These are phyloP conservation scores for Lichtheimia corymbifera DNA, from an alignment of 371 early-diverging fungal species.

Conservation along the genomic window DNA sequence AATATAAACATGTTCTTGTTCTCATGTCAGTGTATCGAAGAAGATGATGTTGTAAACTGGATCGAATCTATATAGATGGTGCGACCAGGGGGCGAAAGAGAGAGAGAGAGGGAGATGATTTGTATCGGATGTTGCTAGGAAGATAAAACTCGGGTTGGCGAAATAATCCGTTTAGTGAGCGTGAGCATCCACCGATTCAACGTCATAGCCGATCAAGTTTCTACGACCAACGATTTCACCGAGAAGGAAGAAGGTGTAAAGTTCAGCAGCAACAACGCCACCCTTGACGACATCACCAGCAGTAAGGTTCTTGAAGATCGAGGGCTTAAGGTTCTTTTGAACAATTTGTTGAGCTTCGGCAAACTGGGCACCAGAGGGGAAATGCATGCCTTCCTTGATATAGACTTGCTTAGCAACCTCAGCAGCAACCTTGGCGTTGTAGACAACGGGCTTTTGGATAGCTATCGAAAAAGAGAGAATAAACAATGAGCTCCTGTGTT, in stretches of 20 bases:
- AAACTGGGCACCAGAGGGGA: constrained; percentile 62
- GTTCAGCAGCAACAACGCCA: constrained; percentile 65
- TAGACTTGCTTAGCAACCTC: constrained; percentile 76
- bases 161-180: too few relatives aligned
- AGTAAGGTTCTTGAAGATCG: constrained; percentile 55
- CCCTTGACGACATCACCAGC: constrained; percentile 50
- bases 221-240: constrained; percentile 77
- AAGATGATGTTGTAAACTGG: too few relatives aligned
- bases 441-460: constrained; percentile 50
- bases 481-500: too few relatives aligned
- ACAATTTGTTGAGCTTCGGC: constrained; percentile 55
- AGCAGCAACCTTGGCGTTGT: constrained; percentile 66
- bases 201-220: constrained; percentile 72
- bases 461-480: constrained; percentile 24
- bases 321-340: constrained; percentile 48
- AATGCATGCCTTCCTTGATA: constrained; percentile 67
- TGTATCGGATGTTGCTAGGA: too few relatives aligned
- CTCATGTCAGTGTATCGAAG: too few relatives aligned
- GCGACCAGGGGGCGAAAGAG: too few relatives aligned
- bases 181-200: constrained; percentile 54
- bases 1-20: too few relatives aligned
- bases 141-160: too few relatives aligned
- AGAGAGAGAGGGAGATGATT: too few relatives aligned
- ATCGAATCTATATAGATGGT: too few relatives aligned
- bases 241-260: constrained; percentile 70